Conservation (phyloP, 805 yeast species). For the Spathaspora passalidarum region DNA sequence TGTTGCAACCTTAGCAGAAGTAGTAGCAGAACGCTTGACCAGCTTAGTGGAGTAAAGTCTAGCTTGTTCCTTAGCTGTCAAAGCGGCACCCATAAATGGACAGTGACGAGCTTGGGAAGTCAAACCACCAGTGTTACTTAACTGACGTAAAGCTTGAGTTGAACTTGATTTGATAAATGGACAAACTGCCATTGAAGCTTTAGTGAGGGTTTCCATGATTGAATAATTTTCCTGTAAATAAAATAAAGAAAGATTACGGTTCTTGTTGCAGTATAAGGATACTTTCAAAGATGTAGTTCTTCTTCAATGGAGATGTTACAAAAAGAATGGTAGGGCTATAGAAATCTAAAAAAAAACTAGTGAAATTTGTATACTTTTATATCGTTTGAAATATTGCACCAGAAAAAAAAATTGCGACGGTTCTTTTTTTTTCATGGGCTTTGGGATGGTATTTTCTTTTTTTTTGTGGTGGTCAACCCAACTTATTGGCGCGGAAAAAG, state of each 20-base stretch:
- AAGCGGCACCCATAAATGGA: slow-evolving; percentile 89
- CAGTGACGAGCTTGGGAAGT: slow-evolving; percentile 65
- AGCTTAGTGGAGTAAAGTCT: slow-evolving; percentile 46
- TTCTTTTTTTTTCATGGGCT: neutral
- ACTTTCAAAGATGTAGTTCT: neutral
- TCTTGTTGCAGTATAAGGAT: too few relatives aligned
- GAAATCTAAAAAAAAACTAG: neutral
- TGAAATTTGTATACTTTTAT: neutral
- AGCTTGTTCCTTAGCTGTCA: slow-evolving; percentile 38
- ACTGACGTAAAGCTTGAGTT: slow-evolving; percentile 54
- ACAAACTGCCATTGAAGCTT: slow-evolving; percentile 74
- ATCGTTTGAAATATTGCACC: too few relatives aligned
- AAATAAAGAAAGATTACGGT: slow-evolving; percentile 4
- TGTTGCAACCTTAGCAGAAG: slow-evolving; percentile 27
- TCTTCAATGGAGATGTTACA: neutral
- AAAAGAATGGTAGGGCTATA: too few relatives aligned
- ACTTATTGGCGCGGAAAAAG: too few relatives aligned
- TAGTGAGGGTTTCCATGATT: slow-evolving; percentile 74
- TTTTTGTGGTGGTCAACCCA: neutral
- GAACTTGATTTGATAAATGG: slow-evolving; percentile 75
- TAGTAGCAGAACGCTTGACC: slow-evolving; percentile 31
- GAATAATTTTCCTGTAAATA: neutral
- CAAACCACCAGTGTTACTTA: slow-evolving; percentile 46
- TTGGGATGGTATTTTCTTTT: too few relatives aligned
- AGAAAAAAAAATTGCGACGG: neutral